Percentiles rank a stretch among this genome's conserved stretches.
Conservation (phyloP, 140 eudicot species). For the Cichorium intybus region DNA sequence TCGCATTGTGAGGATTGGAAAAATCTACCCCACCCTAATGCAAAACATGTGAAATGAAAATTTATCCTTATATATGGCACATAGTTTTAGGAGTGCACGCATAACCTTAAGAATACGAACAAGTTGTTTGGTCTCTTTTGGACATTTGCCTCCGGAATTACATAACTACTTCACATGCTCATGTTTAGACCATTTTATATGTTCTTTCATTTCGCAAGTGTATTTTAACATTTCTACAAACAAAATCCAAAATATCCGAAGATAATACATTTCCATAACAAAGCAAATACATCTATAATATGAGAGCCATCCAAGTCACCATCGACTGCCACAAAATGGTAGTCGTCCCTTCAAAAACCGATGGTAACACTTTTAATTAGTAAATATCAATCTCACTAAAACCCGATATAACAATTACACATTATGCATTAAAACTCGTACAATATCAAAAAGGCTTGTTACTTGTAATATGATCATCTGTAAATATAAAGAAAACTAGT, state of each 20-base stretch:
- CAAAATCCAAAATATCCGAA: neutral
- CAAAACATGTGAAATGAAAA: neutral
- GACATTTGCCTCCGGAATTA: neutral
- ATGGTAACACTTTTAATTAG: neutral
- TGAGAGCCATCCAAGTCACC: too few species aligned
- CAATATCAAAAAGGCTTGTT: neutral
- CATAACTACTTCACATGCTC: neutral
- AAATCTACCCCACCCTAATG: too few species aligned
- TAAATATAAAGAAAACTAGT: neutral
- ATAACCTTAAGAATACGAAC: neutral
- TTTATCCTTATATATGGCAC: neutral
- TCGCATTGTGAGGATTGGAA: too few species aligned
- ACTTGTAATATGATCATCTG: neutral
- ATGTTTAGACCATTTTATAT: neutral
- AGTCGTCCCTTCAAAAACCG: neutral
- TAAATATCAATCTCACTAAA: neutral
- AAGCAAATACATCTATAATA: neutral
- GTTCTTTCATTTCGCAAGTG: neutral
- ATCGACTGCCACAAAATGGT: neutral
- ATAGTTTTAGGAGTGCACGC: constrained; percentile 3
- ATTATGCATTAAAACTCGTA: neutral
- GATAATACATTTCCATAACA: neutral
- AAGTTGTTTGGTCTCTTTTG: neutral
- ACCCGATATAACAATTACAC: neutral
- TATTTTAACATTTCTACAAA: neutral